phyloP scores from a whole-genome alignment of 2,329 filamentous ascomycete genomes.

The Magnaporthales sp. region DNA sequence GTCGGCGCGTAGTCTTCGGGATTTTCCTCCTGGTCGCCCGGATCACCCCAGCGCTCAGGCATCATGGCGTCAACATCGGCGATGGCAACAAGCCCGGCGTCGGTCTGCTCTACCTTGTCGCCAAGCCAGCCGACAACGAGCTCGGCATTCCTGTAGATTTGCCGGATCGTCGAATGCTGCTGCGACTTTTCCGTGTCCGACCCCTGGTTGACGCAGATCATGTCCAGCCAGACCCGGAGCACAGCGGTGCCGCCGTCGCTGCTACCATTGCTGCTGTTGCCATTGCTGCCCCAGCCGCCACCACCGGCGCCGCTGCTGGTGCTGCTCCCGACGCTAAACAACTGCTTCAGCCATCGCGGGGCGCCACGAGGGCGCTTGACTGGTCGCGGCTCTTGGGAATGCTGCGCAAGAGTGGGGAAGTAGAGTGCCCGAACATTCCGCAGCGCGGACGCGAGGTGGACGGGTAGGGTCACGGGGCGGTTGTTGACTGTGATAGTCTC shows the following conservation, averaged over 20 bases:
- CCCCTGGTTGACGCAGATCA: conserved; percentile 19
- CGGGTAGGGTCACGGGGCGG: conserved; percentile 16
- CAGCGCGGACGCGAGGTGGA: conserved; percentile 20
- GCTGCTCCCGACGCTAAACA: conserved; percentile 6
- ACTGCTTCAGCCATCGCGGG: conserved; percentile 15
- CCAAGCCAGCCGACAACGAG: conserved; percentile 4
- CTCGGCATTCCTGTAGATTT: conserved; percentile 13
- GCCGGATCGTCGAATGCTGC: conserved; percentile 18
- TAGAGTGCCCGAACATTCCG: conserved; percentile 24
- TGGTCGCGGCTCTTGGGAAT: conserved; percentile 11
- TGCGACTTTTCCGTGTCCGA: conserved; percentile 19
- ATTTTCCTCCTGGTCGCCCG: conserved; percentile 21
- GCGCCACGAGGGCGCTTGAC: conserved; percentile 11
- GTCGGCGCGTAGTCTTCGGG: conserved; percentile 24
- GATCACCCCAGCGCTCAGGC: conserved; percentile 22
- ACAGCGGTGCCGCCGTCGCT: not conserved
- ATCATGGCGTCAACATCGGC: conserved; percentile 13
- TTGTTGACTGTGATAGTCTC: conserved; percentile 21
- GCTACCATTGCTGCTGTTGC: not conserved
- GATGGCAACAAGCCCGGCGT: not conserved
- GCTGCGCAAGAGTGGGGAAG: conserved; percentile 16
- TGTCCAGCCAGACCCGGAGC: conserved; percentile 19
- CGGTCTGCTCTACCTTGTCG: not conserved
- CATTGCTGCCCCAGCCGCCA: not conserved
- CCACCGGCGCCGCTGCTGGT: not conserved